phyloP scores from a whole-genome alignment of 805 yeast species.

The Ogataea pilisensis region DNA sequence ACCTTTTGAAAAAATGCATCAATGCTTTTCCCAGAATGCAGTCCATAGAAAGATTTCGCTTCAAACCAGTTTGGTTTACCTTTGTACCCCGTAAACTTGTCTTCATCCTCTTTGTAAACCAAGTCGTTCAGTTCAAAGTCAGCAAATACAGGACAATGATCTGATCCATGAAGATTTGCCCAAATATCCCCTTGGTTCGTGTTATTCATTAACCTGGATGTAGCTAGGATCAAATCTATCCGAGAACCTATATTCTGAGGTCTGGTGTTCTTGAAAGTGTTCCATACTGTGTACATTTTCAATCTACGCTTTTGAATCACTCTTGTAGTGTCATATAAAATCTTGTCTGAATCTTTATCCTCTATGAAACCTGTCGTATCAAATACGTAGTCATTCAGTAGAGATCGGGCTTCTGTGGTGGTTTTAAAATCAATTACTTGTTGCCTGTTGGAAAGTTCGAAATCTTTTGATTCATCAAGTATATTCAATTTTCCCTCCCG shows the following conservation, averaged over 20 bases:
- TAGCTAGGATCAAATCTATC: slow-evolving; percentile 68
- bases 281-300: slow-evolving; percentile 90
- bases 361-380: slow-evolving; percentile 27
- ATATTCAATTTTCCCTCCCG: slow-evolving; percentile 34
- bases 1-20: slow-evolving; percentile 29
- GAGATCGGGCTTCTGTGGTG: slow-evolving; percentile 37
- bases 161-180: slow-evolving; percentile 77
- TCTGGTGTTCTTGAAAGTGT: slow-evolving; percentile 68
- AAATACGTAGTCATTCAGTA: slow-evolving; percentile 41
- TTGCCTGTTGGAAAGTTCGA: slow-evolving; percentile 33
- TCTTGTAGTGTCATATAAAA: slow-evolving; percentile 59
- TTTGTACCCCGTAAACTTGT: slow-evolving; percentile 3
- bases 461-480: slow-evolving; percentile 22
- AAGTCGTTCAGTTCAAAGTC: slow-evolving; percentile 43
- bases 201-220: slow-evolving; percentile 32
- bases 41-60: slow-evolving; percentile 45
- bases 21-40: slow-evolving; percentile 27
- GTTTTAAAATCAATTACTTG: slow-evolving; percentile 34
- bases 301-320: slow-evolving; percentile 48
- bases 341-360: slow-evolving; percentile 32
- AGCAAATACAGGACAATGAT: slow-evolving; percentile 87
- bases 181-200: slow-evolving; percentile 51
- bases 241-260: slow-evolving; percentile 86
- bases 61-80: slow-evolving; percentile 41
- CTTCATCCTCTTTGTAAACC: slow-evolving; percentile 1